Percentiles rank a stretch among this genome's conserved stretches.
phyloP scores from a whole-genome alignment of 345 rosid species.

The Linum trigynum region DNA sequence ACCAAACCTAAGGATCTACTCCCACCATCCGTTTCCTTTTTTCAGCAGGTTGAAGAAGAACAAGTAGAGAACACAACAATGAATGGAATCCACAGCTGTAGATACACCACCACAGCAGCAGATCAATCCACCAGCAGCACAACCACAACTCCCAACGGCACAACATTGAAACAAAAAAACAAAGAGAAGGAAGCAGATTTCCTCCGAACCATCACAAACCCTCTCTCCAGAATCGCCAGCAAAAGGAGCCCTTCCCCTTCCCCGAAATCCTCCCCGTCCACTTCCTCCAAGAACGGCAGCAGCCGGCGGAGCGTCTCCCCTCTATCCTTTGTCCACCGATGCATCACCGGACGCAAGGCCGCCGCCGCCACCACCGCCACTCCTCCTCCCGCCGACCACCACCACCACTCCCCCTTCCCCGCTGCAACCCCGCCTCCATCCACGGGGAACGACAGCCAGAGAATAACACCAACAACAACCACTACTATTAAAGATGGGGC shows the following conservation, averaged over 20 bases:
- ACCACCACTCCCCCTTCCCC: neutral
- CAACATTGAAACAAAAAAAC: neutral
- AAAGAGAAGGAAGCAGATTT: neutral
- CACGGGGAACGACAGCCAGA: neutral
- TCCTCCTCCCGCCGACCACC: neutral
- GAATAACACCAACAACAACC: slow-evolving; percentile 25
- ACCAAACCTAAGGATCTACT: too few relatives aligned
- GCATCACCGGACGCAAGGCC: neutral
- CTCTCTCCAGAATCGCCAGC: slow-evolving; percentile 14
- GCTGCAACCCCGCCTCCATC: neutral
- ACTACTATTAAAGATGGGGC: too few relatives aligned
- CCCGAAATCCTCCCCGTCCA: neutral
- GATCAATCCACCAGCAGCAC: neutral
- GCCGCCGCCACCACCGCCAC: neutral
- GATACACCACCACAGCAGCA: neutral
- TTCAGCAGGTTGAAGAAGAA: too few relatives aligned
- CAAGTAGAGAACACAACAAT: too few relatives aligned
- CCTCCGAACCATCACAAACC: neutral
- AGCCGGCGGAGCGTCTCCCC: slow-evolving; percentile 17
- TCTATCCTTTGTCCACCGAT: neutral
- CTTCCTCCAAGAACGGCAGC: slow-evolving; percentile 27
- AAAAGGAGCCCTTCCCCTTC: slow-evolving; percentile 6
- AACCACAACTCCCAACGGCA: neutral
- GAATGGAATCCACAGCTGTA: too few relatives aligned
- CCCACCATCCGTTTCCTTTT: too few relatives aligned